Evolutionary conservation across 1,284 basidiomycete genomes (phyloP).

Genomic region (Cystobasidium slooffiae): DNA sequence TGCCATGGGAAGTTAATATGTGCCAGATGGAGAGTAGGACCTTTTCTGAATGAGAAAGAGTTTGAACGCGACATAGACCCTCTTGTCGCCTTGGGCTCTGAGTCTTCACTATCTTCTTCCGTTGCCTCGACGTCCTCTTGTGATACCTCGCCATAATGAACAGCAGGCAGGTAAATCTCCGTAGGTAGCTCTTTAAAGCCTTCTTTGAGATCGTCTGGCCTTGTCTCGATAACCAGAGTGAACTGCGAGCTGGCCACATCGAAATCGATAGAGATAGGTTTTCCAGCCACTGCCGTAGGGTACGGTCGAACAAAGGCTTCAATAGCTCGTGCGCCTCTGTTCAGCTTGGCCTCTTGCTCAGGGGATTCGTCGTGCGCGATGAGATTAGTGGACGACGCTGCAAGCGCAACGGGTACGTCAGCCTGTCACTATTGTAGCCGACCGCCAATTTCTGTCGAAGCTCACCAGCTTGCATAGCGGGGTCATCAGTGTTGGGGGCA

Average conservation of each 20-base stretch:
- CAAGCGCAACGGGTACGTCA: neutral
- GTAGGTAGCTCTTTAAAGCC: constrained; percentile 48
- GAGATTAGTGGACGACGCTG: constrained; percentile 27
- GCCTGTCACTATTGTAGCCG: neutral
- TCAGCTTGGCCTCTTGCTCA: constrained; percentile 44
- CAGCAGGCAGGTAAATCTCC: constrained; percentile 53
- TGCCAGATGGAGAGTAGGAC: constrained; percentile 44
- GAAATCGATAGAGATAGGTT: constrained; percentile 66
- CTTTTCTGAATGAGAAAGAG: constrained; percentile 5
- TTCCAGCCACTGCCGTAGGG: constrained; percentile 74
- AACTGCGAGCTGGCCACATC: constrained; percentile 73
- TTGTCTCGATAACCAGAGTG: constrained; percentile 68
- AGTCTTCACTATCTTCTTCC: constrained; percentile 13
- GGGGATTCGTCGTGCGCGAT: neutral
- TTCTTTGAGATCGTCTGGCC: constrained; percentile 59
- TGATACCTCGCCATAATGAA: constrained; percentile 55
- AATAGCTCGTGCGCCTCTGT: constrained; percentile 69
- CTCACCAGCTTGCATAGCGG: constrained; percentile 10
- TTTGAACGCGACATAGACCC: neutral
- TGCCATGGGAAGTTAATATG: constrained; percentile 40
- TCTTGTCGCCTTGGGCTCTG: neutral
- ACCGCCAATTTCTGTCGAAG: neutral
- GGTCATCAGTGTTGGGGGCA: neutral
- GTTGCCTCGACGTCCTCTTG: constrained; percentile 20
- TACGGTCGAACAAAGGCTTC: constrained; percentile 82